Percentiles rank a stretch among this genome's conserved stretches.
These are phyloP conservation scores for Xylariaceae sp. DNA, from an alignment of 2,329 filamentous ascomycete species.

Conservation along the genomic window DNA sequence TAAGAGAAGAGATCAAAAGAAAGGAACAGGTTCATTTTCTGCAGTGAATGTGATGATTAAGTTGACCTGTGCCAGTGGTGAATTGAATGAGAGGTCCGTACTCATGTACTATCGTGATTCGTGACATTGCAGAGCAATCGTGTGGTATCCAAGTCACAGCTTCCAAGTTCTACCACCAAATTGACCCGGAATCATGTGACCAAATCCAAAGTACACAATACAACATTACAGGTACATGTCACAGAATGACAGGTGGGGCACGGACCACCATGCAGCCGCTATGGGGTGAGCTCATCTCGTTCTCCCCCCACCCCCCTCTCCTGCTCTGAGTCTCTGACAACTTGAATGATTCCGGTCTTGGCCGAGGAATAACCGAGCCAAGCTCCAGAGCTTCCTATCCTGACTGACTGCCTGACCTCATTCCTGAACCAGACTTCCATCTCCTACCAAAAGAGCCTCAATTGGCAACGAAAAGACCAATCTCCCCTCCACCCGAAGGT, in stretches of 20 bases:
- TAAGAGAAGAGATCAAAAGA: not conserved
- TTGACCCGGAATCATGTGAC: conserved; percentile 28
- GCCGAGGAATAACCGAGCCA: conserved; percentile 26
- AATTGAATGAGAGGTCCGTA: not conserved
- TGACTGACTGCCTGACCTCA: no score
- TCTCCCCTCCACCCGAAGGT: conserved; percentile 17
- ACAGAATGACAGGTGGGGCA: conserved; percentile 12
- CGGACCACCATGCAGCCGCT: conserved; percentile 7
- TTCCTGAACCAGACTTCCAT: conserved; percentile 17
- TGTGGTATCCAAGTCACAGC: conserved; percentile 19
- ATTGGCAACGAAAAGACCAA: conserved; percentile 34
- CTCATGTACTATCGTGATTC: not conserved
- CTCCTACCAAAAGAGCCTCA: conserved; percentile 17
- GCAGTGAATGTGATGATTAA: no score
- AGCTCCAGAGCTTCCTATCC: conserved; percentile 16
- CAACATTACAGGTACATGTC: no score
- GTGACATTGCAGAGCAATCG: not conserved
- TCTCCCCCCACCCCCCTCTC: no score
- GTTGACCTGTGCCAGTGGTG: not conserved
- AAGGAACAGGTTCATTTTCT: not conserved
- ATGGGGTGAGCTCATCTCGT: no score
- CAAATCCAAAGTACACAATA: not conserved
- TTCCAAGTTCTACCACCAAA: conserved; percentile 22
- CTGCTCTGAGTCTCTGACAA: conserved; percentile 4
- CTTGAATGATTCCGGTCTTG: conserved; percentile 7